phyloP scores from a whole-genome alignment of 495 filamentous ascomycete genomes.

The Pyrenula massariospora region DNA sequence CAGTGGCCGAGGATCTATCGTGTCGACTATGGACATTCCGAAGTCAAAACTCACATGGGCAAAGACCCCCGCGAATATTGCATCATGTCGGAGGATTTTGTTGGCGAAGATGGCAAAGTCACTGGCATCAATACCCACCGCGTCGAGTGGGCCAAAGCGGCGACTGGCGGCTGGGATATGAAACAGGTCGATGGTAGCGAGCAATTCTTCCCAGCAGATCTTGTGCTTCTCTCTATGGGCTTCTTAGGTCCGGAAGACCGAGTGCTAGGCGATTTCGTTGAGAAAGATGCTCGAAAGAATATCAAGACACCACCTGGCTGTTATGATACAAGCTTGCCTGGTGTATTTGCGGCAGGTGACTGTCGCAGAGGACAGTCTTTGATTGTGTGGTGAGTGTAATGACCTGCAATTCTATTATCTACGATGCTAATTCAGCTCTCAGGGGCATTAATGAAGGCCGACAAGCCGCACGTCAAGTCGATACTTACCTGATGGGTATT shows the following conservation, averaged over 20 bases:
- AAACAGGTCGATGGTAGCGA: slow-evolving; percentile 91
- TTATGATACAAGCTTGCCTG: slow-evolving; percentile 78
- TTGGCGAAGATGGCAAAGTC: slow-evolving; percentile 86
- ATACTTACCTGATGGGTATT: slow-evolving; percentile 68
- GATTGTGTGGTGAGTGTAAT: slow-evolving; percentile 79
- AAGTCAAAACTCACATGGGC: slow-evolving; percentile 95
- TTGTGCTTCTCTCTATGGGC: slow-evolving; percentile 95
- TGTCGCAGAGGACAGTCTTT: slow-evolving; percentile 93
- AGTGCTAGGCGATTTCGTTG: slow-evolving; percentile 73
- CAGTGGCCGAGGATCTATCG: slow-evolving; percentile 99
- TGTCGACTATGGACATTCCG: slow-evolving; percentile 92
- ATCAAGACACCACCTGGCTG: slow-evolving; percentile 90
- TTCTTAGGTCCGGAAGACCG: slow-evolving; percentile 94
- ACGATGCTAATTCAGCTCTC: slow-evolving; percentile 8
- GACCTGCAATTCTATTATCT: neutral
- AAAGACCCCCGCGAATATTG: slow-evolving; percentile 97
- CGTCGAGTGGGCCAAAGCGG: slow-evolving; percentile 91
- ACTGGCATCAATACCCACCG: slow-evolving; percentile 96
- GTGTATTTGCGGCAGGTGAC: slow-evolving; percentile 93
- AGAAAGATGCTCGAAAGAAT: slow-evolving; percentile 91
- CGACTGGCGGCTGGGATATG: slow-evolving; percentile 96
- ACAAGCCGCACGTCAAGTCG: slow-evolving; percentile 86
- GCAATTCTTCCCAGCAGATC: slow-evolving; percentile 94
- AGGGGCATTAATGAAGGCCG: slow-evolving; percentile 99
- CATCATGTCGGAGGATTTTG: slow-evolving; percentile 98